Base-by-base conservation (phyloP, 140 eudicot species). In the Oenanthe javanica region DNA sequence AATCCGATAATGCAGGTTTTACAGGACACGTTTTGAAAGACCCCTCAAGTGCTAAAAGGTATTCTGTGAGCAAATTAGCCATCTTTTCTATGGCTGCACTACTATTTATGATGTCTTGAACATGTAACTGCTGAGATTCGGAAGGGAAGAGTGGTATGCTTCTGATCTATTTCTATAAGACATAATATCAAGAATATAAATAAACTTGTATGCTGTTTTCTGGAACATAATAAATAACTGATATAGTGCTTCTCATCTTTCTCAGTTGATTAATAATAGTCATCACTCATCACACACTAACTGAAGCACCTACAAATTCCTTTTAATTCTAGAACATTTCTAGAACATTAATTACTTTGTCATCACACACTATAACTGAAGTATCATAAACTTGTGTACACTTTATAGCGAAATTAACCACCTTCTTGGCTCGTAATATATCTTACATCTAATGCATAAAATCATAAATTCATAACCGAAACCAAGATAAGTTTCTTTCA, bases 1-100 rank as follows among this genome's bases (percentile, higher is more conserved):
- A 7, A 61, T 14, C 3, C 36, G 10, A 6, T 74, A 25, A 73
- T 43, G 75, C 84, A 81, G 84, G 84, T 49, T 81, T 81, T 47
- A 45, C 61, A 15, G 84, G 84, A 75, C 43, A 21, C 12, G 15
- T 47, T 25, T 66, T 25, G 57, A 7, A 1, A 6, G 67, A 59
- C 19, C 14, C 10, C 15, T 59, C 80, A 54, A 75, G 59, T 48
- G 80, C 80, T 72, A 23, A 54, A 45, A 74, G 72, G 84, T 46
- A 21, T 21, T 59, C 31, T 59, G 67, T 21, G 67, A 59, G 31
- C 67, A 59, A 59, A 59, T 9, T 59, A 59, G 67, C 67, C 27
- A 59, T 59, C 67, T 59, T 59, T 59, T 21, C 67, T 10, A 21
- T 21, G 31, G 67, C 67, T 59, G 31, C 67, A 59, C 31, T 59